Evolutionary conservation across 2,329 filamentous ascomycete genomes (phyloP), one percentile per base, ranked within the genome.

Genomic region (Sporothrix mexicana): DNA sequence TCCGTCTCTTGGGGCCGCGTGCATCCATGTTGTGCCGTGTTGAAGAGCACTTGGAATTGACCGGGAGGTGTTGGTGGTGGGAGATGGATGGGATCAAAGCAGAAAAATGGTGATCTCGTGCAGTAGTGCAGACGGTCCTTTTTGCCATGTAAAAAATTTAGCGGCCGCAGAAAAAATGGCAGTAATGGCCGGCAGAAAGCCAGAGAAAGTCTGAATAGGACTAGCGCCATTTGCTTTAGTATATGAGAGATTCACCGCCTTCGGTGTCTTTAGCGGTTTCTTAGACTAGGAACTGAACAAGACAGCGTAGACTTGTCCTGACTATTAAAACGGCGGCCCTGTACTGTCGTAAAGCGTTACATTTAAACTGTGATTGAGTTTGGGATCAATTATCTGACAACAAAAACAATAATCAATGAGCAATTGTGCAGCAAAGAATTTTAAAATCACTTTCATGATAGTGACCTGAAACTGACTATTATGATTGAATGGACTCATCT

Each of bases 1-100:
- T 90, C 78, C 88, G 84, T 78, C 88, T 84, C 77, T 91, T 91
- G 1, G 83, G 79, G 9, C 86, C 85, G 76, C 83, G 83, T 43
- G 82, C 82, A 61, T 84, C 81, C 87, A 88, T 88, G 53, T 59
- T 70, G 49, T 49, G 57, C 15, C 61, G 71, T 57, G 61, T 73
- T 51, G 23, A 3, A 51, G n/a, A 7, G n/a, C 23, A 25, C 9
- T 36, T 36, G n/a, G 25, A 41, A 30, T 41, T 51, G 23, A 13
- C 20, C 3, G 7, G 12, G 13, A 30, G 23, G 5, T 51, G n/a
- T 51, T 36, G 41, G 23, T 30, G 2, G 45, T 36, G 64, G 20
- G 62, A n/a, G 7, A 15, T 25, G 43, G 23, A 64, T n/a, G 36
- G 10, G 47, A 10, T 13, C 47, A n/a, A n/a, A 43, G 17, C 62